phyloP scores from a whole-genome alignment of 2,329 filamentous ascomycete genomes.

The Arthrobotrys iridis region DNA sequence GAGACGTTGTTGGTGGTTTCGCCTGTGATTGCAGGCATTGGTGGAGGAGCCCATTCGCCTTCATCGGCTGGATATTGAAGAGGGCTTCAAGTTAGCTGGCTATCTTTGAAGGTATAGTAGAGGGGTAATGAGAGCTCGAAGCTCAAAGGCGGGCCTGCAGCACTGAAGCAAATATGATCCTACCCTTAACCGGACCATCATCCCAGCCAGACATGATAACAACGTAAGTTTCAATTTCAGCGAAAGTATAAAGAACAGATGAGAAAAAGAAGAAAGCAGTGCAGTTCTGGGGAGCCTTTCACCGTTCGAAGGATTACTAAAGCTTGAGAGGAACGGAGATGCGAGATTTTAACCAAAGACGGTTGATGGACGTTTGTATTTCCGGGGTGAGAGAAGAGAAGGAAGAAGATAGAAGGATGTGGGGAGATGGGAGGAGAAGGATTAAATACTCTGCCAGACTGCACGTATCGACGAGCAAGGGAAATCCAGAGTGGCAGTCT shows the following conservation, averaged over 20 bases:
- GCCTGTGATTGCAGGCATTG: constrained; percentile 16
- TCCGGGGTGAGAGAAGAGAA: background rate
- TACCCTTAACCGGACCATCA: background rate
- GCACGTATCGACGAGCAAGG: background rate
- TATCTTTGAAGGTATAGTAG: background rate
- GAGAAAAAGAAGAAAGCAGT: background rate
- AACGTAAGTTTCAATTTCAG: background rate
- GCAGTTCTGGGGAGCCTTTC: constrained; percentile 1
- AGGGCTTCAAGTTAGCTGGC: background rate
- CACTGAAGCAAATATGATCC: background rate
- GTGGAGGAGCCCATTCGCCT: constrained; percentile 16
- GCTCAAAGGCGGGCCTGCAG: background rate
- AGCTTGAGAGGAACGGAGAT: background rate
- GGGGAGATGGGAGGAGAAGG: background rate
- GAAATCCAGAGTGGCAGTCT: background rate
- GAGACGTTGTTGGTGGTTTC: constrained; percentile 10
- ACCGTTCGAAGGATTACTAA: constrained; percentile 3
- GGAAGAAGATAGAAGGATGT: background rate
- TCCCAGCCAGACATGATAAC: constrained; percentile 8
- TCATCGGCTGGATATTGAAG: constrained; percentile 5
- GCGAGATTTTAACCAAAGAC: background rate
- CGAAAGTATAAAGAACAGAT: background rate
- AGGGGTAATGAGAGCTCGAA: background rate
- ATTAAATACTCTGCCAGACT: background rate
- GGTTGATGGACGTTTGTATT: background rate